These are phyloP conservation scores for Teunomyces funiuensis DNA, from an alignment of 805 yeast species.

Conservation along the genomic window DNA sequence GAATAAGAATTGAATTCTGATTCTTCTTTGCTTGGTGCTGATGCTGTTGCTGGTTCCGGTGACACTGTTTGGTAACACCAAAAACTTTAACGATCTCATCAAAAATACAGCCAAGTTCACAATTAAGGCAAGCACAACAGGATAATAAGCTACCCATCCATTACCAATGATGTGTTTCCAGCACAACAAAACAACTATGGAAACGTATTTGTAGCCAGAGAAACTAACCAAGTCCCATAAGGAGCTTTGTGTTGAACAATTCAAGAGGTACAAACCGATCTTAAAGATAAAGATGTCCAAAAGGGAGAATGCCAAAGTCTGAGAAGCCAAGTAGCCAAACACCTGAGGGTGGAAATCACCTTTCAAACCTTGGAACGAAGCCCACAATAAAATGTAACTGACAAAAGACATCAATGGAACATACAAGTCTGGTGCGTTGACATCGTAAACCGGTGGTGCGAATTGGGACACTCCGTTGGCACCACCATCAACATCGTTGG, in stretches of 20 bases:
- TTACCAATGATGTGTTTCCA: conserved; percentile 46
- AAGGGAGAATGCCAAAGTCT: conserved; percentile 78
- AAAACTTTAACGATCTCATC: conserved; percentile 67
- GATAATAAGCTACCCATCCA: conserved; percentile 37
- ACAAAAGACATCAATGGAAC: conserved; percentile 92
- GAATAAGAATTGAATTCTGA: conserved; percentile 84
- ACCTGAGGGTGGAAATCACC: conserved; percentile 93
- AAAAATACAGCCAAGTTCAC: conserved; percentile 56
- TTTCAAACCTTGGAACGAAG: conserved; percentile 77
- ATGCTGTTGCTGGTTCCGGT: conserved; percentile 49
- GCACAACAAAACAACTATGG: conserved; percentile 59
- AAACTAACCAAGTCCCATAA: conserved; percentile 84
- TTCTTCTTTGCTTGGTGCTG: conserved; percentile 66
- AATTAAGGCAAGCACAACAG: conserved; percentile 33
- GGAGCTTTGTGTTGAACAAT: conserved; percentile 57
- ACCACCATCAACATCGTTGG: conserved; percentile 27
- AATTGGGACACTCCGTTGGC: conserved; percentile 39
- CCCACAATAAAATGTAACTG: conserved; percentile 82
- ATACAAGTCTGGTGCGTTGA: conserved; percentile 94
- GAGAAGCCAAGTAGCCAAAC: conserved; percentile 82
- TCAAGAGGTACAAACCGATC: conserved; percentile 78
- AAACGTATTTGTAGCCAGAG: conserved; percentile 92
- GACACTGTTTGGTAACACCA: conserved; percentile 57
- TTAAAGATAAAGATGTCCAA: conserved; percentile 75
- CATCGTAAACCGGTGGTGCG: conserved; percentile 80